Evolutionary conservation across 73 alveolate genomes (phyloP).

Genomic region (Stentor roeselii): DNA sequence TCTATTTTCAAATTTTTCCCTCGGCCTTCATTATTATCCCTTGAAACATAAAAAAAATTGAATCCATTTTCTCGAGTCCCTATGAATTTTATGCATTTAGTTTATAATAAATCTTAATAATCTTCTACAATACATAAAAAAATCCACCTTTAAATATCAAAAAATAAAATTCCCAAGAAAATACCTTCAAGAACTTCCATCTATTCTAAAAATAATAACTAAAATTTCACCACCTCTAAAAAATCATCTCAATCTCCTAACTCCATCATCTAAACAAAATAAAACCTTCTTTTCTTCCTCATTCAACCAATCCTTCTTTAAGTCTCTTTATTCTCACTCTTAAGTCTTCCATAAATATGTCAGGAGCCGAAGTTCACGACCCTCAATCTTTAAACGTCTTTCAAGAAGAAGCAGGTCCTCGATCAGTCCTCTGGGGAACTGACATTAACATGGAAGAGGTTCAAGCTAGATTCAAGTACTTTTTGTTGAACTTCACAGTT

Average conservation of each 20-base stretch:
- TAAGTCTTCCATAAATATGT: background rate
- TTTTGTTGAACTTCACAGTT: constrained; percentile 58
- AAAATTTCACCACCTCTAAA: background rate
- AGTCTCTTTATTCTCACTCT: background rate
- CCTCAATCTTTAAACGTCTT: background rate
- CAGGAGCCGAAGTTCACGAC: background rate
- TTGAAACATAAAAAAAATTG: too few species aligned
- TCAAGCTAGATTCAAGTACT: constrained; percentile 69
- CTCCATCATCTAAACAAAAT: background rate
- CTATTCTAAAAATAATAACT: background rate
- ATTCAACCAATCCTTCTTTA: background rate
- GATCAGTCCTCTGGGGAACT: constrained; percentile 91
- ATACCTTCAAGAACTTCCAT: too few species aligned
- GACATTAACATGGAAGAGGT: constrained; percentile 79
- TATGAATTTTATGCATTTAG: too few species aligned
- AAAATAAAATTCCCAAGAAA: too few species aligned
- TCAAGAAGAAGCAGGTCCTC: background rate
- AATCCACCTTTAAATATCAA: too few species aligned
- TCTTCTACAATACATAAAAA: too few species aligned
- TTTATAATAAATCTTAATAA: too few species aligned
- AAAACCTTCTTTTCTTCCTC: background rate
- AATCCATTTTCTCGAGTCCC: too few species aligned
- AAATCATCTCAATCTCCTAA: background rate
- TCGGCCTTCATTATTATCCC: too few species aligned
- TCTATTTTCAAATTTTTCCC: too few species aligned